Evolutionary conservation across 2,329 filamentous ascomycete genomes (phyloP).

Genomic region (Graphilbum ipis-grandicollis): DNA sequence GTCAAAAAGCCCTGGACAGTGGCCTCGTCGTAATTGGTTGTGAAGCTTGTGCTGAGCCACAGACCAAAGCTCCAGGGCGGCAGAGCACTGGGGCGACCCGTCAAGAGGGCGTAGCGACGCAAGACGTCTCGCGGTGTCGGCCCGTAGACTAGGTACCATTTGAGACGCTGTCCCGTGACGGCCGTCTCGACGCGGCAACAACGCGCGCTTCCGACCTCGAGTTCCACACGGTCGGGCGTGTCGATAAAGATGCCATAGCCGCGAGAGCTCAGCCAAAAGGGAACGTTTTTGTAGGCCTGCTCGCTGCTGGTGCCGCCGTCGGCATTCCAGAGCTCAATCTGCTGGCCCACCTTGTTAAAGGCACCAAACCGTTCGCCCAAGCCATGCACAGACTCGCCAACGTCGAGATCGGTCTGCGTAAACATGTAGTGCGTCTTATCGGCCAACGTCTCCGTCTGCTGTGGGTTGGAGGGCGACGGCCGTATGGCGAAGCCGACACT

Average conservation of each 20-base stretch:
- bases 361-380: slow-evolving; percentile 62
- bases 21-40: slow-evolving; percentile 52
- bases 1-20: slow-evolving; percentile 52
- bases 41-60: slow-evolving; percentile 64
- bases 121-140: slow-evolving; percentile 56
- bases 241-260: slow-evolving; percentile 68
- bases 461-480: slow-evolving; percentile 31
- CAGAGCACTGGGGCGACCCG: slow-evolving; percentile 44
- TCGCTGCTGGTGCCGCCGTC: slow-evolving; percentile 51
- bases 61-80: slow-evolving; percentile 62
- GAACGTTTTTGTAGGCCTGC: slow-evolving; percentile 56
- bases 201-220: slow-evolving; percentile 61
- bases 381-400: slow-evolving; percentile 54
- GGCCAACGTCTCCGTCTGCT: slow-evolving; percentile 34
- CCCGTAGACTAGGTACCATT: slow-evolving; percentile 60
- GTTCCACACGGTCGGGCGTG: slow-evolving; percentile 47
- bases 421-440: slow-evolving; percentile 38
- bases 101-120: slow-evolving; percentile 47
- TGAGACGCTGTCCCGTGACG: slow-evolving; percentile 50
- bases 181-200: slow-evolving; percentile 52
- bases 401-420: slow-evolving; percentile 33
- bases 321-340: slow-evolving; percentile 45
- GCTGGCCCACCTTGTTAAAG: slow-evolving; percentile 61
- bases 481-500: slow-evolving; percentile 40
- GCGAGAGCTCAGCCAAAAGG: slow-evolving; percentile 52